phyloP scores from a whole-genome alignment of 106 monocot species.

The Narthecium ossifragum region DNA sequence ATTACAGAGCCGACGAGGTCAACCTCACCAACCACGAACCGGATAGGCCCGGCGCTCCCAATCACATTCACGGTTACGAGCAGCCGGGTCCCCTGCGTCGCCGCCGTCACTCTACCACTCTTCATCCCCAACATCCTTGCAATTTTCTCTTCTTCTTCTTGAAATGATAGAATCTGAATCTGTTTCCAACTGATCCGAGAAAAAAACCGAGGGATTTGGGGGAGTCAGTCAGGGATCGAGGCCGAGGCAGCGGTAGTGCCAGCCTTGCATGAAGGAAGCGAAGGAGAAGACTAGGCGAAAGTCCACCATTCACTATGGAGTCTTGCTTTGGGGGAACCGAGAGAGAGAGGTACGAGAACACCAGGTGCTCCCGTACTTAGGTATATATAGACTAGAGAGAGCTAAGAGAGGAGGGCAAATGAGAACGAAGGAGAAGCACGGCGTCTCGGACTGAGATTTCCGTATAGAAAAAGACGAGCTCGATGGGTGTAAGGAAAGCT shows the following conservation, averaged over 20 bases:
- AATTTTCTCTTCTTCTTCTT: not conserved
- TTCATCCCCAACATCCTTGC: not conserved
- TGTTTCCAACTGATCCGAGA: not conserved
- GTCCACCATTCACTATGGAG: conserved; percentile 14
- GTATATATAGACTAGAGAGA: too few relatives aligned
- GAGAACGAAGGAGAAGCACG: too few relatives aligned
- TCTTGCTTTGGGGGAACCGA: too few relatives aligned
- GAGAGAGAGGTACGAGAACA: too few relatives aligned
- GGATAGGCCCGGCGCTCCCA: conserved; percentile 60
- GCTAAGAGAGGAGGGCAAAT: too few relatives aligned
- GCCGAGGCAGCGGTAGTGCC: conserved; percentile 17
- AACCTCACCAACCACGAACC: conserved; percentile 54
- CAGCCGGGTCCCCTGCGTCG: conserved; percentile 15
- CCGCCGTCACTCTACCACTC: not conserved
- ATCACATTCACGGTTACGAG: conserved; percentile 56
- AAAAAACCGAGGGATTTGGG: not conserved
- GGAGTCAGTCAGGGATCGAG: conserved; percentile 4
- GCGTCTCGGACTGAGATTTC: too few relatives aligned
- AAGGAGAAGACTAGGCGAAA: not conserved
- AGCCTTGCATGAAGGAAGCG: conserved; percentile 11
- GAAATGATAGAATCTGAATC: not conserved
- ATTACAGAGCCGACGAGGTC: conserved; percentile 55
- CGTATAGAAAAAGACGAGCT: too few relatives aligned
- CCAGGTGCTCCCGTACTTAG: too few relatives aligned
- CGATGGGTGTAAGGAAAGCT: too few relatives aligned